Evolutionary conservation across 768 basidiomycete species (phyloP), one percentile per base, ranked within the genome.

Genomic region (Cystoderma amianthinum): DNA sequence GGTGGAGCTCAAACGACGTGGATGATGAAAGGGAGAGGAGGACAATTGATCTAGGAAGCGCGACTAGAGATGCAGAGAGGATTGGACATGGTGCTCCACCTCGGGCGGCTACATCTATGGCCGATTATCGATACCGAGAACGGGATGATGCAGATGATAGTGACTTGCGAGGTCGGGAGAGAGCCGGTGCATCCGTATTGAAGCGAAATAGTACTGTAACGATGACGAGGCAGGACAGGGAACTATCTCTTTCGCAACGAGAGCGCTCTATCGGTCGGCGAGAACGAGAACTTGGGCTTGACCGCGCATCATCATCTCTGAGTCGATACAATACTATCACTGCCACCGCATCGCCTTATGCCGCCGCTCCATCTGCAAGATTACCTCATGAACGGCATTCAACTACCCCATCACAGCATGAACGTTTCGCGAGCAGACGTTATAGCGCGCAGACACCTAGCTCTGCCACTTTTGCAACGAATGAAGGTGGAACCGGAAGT

Each of bases 81-180:
- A 48, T 43, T 33, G 44, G 49, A 44, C 53, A 50, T 13, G 36
- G 42, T 44, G 11, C 53, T 16, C 53, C 52, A 6, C 47, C 52
- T 15, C 60, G 78, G 35, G 72, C 79, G 9, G 58, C 70, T 41
- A 80, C 78, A 4, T 76, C 78, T 3, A 73, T 80, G 78, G 76
- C 69, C 5, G 60, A 71, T 32, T 72, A 74, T 51, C 58, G 60
- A 32, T 65, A 64, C 40, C 38, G 52, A 17, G 58, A 61, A 28
- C 37, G 44, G 38, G 32, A 42, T 11, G 41, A 47, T 19, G 11
- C 15, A 3, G 47, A 42, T 17, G n/a, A n/a, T n/a, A n/a, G n/a
- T 3, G 17, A 19, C 17, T 34, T 32, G 36, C 36, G 36, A 23
- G 28, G 35, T 21, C 34, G 32, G 22, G 41, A 43, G 7, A 5